Conservation (phyloP, 2,329 filamentous ascomycete genomes). For the Talaromyces rugulosus region DNA sequence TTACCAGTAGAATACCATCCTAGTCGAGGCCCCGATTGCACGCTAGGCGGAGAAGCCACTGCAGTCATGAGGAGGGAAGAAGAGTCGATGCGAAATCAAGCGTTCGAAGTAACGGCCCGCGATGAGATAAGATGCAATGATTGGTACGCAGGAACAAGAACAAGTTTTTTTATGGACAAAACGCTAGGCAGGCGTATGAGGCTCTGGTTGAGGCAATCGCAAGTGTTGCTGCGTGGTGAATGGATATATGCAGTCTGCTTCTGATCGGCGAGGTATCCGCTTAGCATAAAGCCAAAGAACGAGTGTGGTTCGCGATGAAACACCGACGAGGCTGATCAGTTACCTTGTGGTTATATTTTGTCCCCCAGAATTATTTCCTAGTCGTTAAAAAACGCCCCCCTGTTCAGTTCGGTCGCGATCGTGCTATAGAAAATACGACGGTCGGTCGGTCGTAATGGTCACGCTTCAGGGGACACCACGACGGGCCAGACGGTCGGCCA, state of each 20-base stretch:
- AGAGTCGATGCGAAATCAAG: constrained; percentile 6
- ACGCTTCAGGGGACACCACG: constrained; percentile 1
- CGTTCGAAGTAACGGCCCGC: neutral
- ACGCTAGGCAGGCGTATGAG: neutral
- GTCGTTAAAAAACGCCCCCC: neutral
- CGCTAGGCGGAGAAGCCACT: constrained; percentile 61
- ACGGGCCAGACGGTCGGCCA: constrained; percentile 14
- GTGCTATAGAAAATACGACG: neutral
- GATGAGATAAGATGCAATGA: neutral
- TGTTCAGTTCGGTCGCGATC: neutral
- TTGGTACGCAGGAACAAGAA: neutral
- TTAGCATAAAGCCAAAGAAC: neutral
- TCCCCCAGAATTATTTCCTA: neutral
- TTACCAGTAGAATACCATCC: constrained; percentile 57
- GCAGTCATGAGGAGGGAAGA: constrained; percentile 55
- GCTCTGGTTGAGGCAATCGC: neutral
- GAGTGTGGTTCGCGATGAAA: neutral
- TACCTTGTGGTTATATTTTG: neutral
- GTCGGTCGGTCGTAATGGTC: neutral
- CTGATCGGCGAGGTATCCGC: neutral
- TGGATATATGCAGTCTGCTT: neutral
- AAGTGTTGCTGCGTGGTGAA: neutral
- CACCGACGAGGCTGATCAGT: neutral
- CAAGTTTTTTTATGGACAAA: neutral
- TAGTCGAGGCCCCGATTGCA: constrained; percentile 57